Conservation (phyloP, 129 eudicot genomes). For the Ambrosia trifida region DNA sequence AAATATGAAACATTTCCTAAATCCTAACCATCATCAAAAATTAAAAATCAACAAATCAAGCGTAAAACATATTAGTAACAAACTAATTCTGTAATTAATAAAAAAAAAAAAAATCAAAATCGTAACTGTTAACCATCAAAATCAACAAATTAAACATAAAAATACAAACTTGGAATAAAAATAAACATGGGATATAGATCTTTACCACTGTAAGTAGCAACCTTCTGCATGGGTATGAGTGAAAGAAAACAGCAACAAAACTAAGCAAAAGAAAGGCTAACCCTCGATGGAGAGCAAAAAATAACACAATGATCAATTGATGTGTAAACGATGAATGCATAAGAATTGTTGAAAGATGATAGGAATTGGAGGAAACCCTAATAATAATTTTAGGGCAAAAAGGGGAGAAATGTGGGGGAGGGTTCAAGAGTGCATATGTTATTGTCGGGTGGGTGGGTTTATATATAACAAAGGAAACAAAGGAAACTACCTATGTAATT, state of each 20-base stretch:
- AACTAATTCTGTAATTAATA: not conserved
- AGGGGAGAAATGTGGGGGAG: slow-evolving; percentile 37
- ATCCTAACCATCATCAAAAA: not conserved
- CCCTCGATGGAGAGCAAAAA: slow-evolving; percentile 78
- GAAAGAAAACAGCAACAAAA: slow-evolving; percentile 43
- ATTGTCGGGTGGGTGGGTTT: slow-evolving; percentile 28
- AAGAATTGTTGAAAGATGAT: slow-evolving; percentile 33
- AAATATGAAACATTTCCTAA: not conserved
- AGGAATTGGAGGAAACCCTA: slow-evolving; percentile 52
- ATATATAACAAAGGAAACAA: not conserved
- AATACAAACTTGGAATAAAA: slow-evolving; percentile 6
- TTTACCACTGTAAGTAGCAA: slow-evolving; percentile 74
- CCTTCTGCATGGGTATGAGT: slow-evolving; percentile 59
- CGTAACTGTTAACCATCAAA: not conserved
- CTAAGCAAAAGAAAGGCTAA: slow-evolving; percentile 43
- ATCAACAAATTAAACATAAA: not conserved
- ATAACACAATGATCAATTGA: slow-evolving; percentile 31
- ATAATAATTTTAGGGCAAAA: slow-evolving; percentile 74
- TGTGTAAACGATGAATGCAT: slow-evolving; percentile 46
- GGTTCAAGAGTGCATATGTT: slow-evolving; percentile 33
- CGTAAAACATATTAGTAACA: too few species aligned
- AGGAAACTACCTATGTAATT: slow-evolving; percentile 35
- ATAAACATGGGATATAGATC: not conserved
- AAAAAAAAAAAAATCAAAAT: not conserved
- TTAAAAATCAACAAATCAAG: too few species aligned